Evolutionary conservation across 2,329 filamentous ascomycete genomes (phyloP).

Genomic region (Penicillium nordicum): DNA sequence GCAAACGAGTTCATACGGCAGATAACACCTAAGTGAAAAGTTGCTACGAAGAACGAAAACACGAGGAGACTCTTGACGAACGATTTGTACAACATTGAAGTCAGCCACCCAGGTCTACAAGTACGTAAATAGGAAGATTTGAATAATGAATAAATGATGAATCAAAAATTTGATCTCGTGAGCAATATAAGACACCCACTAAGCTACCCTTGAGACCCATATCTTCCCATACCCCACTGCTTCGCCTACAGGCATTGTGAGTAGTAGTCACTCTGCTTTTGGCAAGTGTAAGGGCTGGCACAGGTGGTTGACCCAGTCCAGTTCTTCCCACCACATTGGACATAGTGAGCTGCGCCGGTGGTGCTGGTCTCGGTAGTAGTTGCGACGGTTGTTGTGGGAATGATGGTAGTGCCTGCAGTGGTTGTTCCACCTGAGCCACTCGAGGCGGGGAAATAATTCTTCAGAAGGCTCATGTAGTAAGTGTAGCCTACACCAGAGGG

Average conservation of each 20-base stretch:
- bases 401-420: not conserved
- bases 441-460: constrained; percentile 3
- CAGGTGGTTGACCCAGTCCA: constrained; percentile 34
- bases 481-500: constrained; percentile 28
- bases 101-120: not conserved
- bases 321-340: constrained; percentile 33
- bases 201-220: not conserved
- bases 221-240: not conserved
- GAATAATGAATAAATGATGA: not conserved
- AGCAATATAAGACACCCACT: not conserved
- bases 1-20: too few relatives aligned
- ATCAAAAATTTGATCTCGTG: not conserved
- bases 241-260: constrained; percentile 33
- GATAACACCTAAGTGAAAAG: not conserved
- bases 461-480: constrained; percentile 28
- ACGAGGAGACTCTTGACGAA: not conserved
- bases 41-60: too few relatives aligned
- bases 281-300: constrained; percentile 32
- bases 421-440: constrained; percentile 3
- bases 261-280: constrained; percentile 35
- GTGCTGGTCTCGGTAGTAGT: constrained; percentile 1
- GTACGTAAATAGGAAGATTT: not conserved
- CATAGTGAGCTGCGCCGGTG: constrained; percentile 16
- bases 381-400: not conserved
- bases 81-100: not conserved